These are phyloP conservation scores for Pilaira anomala DNA, from an alignment of 192 early-diverging fungal species.

Conservation along the genomic window DNA sequence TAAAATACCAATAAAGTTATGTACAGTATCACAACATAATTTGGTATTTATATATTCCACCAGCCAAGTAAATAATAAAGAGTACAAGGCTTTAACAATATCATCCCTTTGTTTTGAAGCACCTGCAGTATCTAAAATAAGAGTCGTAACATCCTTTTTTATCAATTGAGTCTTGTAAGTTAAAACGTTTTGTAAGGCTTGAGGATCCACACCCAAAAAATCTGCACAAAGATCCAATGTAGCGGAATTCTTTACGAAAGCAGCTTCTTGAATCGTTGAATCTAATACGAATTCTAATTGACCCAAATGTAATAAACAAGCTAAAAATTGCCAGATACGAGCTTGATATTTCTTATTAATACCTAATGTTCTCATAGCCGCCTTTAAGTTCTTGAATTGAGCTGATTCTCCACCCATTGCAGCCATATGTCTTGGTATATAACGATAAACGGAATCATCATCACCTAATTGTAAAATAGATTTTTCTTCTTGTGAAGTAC, in stretches of 20 bases:
- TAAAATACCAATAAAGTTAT: constrained; percentile 79
- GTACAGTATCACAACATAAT: constrained; percentile 64
- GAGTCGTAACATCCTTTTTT: constrained; percentile 77
- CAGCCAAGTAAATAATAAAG: constrained; percentile 81
- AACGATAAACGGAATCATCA: constrained; percentile 48
- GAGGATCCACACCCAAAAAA: constrained; percentile 74
- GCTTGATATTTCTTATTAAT: constrained; percentile 77
- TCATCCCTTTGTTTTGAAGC: constrained; percentile 73
- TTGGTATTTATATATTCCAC: constrained; percentile 82
- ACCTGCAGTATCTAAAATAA: constrained; percentile 71
- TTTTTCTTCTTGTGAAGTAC: constrained; percentile 76
- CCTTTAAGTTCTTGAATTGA: constrained; percentile 66
- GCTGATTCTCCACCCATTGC: constrained; percentile 55
- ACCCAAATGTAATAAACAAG: constrained; percentile 83
- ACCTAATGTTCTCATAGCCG: constrained; percentile 82
- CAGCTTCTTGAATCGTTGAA: constrained; percentile 69
- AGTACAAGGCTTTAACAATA: constrained; percentile 72
- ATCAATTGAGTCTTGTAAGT: constrained; percentile 81
- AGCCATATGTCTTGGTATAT: constrained; percentile 54
- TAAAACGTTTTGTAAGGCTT: constrained; percentile 70
- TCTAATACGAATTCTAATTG: constrained; percentile 80
- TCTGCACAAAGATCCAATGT: constrained; percentile 74
- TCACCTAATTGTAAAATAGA: constrained; percentile 70
- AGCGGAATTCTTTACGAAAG: constrained; percentile 73
- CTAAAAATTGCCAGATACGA: constrained; percentile 81